Evolutionary conservation across 108 stramenopile genomes (phyloP).

Genomic region (Pseudonitzschia pungens): DNA sequence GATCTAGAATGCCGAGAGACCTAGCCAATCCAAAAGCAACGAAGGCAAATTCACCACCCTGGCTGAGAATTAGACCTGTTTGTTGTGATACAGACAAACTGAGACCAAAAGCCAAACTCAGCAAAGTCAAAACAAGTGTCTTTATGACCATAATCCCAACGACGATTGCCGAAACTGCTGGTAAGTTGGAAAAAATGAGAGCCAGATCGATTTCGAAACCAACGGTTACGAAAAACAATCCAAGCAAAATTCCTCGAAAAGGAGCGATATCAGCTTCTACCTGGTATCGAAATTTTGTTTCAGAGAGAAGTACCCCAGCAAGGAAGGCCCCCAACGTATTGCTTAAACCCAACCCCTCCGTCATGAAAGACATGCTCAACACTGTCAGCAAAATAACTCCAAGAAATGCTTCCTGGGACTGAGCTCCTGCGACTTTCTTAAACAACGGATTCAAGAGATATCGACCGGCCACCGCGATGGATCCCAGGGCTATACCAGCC

Average conservation of each 20-base stretch:
- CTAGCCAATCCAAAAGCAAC: slow-evolving; percentile 94
- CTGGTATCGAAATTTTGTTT: slow-evolving; percentile 96
- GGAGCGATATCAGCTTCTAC: slow-evolving; percentile 96
- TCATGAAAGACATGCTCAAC: slow-evolving; percentile 91
- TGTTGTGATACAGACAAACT: slow-evolving; percentile 78
- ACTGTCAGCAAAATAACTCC: slow-evolving; percentile 91
- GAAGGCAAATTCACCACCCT: slow-evolving; percentile 98
- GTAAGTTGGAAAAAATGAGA: slow-evolving; percentile 70
- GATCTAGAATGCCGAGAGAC: slow-evolving; percentile 75
- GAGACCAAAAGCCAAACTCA: slow-evolving; percentile 83
- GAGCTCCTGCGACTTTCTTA: slow-evolving; percentile 77
- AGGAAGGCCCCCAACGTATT: slow-evolving; percentile 97
- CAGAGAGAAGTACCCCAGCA: slow-evolving; percentile 89
- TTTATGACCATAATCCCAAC: slow-evolving; percentile 85
- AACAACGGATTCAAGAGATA: slow-evolving; percentile 88
- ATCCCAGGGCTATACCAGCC: slow-evolving; percentile 82
- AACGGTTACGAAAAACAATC: slow-evolving; percentile 96
- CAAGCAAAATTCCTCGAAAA: slow-evolving; percentile 92
- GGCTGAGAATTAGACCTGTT: slow-evolving; percentile 88
- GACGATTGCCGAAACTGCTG: slow-evolving; percentile 70
- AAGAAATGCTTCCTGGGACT: slow-evolving; percentile 93
- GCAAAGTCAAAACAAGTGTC: slow-evolving; percentile 62
- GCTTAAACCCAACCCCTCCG: slow-evolving; percentile 92
- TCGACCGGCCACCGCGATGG: slow-evolving; percentile 86
- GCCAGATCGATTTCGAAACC: slow-evolving; percentile 93